Percentiles rank a stretch among this genome's conserved stretches.
These are phyloP conservation scores for Sambucus nigra DNA, from an alignment of 129 eudicot species.

Conservation along the genomic window DNA sequence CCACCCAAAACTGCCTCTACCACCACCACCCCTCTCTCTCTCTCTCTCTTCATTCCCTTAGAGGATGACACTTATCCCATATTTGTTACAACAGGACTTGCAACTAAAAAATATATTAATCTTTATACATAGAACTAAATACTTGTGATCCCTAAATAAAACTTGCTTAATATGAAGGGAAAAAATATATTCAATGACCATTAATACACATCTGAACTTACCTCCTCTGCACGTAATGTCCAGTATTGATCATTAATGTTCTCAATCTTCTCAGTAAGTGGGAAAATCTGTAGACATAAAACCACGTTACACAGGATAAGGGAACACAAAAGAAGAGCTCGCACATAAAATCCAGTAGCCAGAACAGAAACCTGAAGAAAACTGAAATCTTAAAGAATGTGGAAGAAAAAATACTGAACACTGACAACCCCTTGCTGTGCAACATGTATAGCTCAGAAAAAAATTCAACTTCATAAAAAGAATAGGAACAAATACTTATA, in stretches of 20 bases:
- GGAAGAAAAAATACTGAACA: background rate
- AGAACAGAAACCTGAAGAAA: background rate
- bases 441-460: no score
- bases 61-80: no score
- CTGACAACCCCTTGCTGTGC: background rate
- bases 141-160: no score
- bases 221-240: conserved; percentile 98
- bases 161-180: no score
- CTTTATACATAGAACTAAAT: no score
- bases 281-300: conserved; percentile 50
- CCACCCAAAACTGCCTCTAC: no score
- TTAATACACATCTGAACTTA: conserved; percentile 13
- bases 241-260: conserved; percentile 77
- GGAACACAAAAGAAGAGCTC: background rate
- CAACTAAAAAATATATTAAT: no score
- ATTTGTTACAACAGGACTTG: no score
- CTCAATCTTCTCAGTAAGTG: conserved; percentile 62
- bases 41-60: no score
- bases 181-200: no score
- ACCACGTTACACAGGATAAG: background rate
- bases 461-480: background rate
- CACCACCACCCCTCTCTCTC: no score
- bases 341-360: background rate
- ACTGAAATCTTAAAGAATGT: background rate
- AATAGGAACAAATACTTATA: background rate